phyloP scores from a whole-genome alignment of 345 rosid species.

The Brassica incana region DNA sequence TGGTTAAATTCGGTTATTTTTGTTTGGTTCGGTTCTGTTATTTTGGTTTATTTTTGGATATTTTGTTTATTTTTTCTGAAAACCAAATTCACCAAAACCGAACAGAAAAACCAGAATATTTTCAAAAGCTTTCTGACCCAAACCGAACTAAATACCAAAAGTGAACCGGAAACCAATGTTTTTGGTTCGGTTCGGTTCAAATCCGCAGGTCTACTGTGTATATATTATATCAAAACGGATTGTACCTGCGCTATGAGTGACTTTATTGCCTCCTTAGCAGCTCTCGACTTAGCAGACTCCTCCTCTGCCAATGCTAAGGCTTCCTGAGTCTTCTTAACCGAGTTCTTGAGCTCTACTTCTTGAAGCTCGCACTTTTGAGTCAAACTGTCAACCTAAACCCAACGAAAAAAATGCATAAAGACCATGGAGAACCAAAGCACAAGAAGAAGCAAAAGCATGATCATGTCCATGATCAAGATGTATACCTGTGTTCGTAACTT shows the following conservation, averaged over 20 bases:
- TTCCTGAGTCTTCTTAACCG: constrained; percentile 80
- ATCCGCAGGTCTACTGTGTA: too few relatives aligned
- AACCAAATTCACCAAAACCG: too few relatives aligned
- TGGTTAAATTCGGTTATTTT: too few relatives aligned
- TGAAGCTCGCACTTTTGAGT: constrained; percentile 77
- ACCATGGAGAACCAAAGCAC: neutral
- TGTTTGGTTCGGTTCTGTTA: too few relatives aligned
- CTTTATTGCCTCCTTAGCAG: constrained; percentile 94
- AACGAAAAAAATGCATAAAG: neutral
- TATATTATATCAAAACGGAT: neutral
- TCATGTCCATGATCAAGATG: constrained; percentile 6
- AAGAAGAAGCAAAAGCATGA: neutral
- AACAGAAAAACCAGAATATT: too few relatives aligned
- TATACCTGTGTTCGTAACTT: constrained; percentile 86
- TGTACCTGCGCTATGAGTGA: constrained; percentile 87
- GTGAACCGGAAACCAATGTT: too few relatives aligned
- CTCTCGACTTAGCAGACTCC: constrained; percentile 85
- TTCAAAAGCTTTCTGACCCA: too few relatives aligned
- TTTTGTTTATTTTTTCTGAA: too few relatives aligned
- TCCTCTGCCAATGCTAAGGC: constrained; percentile 73
- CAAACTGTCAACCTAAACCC: constrained; percentile 73
- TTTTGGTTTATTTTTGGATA: too few relatives aligned
- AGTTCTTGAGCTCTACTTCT: constrained; percentile 82
- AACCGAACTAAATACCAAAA: too few relatives aligned
- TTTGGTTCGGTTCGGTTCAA: too few relatives aligned